Percentiles rank a stretch among this genome's conserved stretches.
These are phyloP conservation scores for Agmasoma carcini DNA, from an alignment of 371 early-diverging fungal species.

Conservation along the genomic window DNA sequence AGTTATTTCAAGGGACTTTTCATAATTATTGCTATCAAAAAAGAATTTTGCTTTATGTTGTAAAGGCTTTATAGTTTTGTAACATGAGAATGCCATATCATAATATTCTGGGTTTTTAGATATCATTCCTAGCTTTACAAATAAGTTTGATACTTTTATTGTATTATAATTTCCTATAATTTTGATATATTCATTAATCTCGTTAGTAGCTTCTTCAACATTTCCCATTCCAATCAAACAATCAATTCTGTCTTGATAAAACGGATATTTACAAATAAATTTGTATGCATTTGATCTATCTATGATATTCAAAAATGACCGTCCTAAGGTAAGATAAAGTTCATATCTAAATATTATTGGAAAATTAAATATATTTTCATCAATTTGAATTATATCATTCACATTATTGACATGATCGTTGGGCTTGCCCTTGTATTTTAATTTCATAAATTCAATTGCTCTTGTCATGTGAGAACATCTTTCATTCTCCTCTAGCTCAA, in stretches of 20 bases:
- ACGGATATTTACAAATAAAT: background rate
- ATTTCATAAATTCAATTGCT: background rate
- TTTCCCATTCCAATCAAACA: conserved; percentile 24
- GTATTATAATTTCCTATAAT: background rate
- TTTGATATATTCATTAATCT: conserved; percentile 4
- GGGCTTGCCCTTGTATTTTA: background rate
- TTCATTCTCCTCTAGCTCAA: conserved; percentile 17
- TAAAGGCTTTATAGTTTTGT: conserved; percentile 25
- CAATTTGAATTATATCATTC: background rate
- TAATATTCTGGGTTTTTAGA: conserved; percentile 14
- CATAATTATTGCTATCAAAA: conserved; percentile 8
- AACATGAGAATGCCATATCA: conserved; percentile 13
- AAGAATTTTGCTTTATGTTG: conserved; percentile 21
- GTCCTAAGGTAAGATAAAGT: background rate
- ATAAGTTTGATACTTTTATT: conserved; percentile 10
- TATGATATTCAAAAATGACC: background rate
- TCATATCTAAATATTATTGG: conserved; percentile 28
- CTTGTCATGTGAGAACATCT: background rate
- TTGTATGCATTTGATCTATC: conserved; percentile 2
- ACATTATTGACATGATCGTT: background rate
- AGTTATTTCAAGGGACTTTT: background rate
- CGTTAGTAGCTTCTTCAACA: conserved; percentile 9
- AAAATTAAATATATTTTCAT: conserved; percentile 4
- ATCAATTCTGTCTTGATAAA: conserved; percentile 14
- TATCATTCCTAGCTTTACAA: conserved; percentile 25